Evolutionary conservation across 208 protist genomes (phyloP), one percentile per base, ranked within the genome.

Genomic region (Acanthamoeba lenticulata): DNA sequence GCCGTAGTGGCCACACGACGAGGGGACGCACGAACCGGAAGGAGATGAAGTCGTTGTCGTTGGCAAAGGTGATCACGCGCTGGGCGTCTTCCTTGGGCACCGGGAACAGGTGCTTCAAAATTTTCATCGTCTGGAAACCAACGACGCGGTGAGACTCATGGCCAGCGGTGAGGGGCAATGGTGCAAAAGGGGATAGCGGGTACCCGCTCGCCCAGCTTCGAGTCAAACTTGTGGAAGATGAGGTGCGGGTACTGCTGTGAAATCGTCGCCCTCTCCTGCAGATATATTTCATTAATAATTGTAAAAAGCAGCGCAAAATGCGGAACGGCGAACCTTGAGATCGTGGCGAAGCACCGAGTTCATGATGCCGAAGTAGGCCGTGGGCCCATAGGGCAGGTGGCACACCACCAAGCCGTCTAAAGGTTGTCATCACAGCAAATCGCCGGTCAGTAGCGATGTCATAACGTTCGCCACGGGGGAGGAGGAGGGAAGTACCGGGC

Each of bases 371-470:
- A 99, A 99, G 95, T 99, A 99, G 32, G 99, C 99, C 13, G 99
- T 99, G 15, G 99, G 99, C 6, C 99, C 99, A 69, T 99, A 97
- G 9, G 99, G 99, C 32, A 99, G 95, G 95, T 99, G 99, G 29
- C 97, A 99, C 19, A 99, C 95, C 44, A 99, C 98, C 19, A 99
- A 57, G 32, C 98, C 98, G 95, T 99, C 99, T 97, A 42, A 77
- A 29, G 24, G 34, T n/a, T n/a, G n/a, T n/a, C n/a, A n/a, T 13
- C 83, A 90, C 13, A 90, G 49, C 13, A 62, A 88, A 62, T 67
- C 11, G 15, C 11, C 90, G 90, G 32, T 52, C 15, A 79, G 49
- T 36, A n/a, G 57, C 27, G 38, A 92, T 49, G 34, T 29, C 17
- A 83, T 29, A 83, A 21, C 13, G 21, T 17, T 24, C 19, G n/a